Evolutionary conservation across 2,329 filamentous ascomycete genomes (phyloP).

Genomic region (Xylariaceae sp.): DNA sequence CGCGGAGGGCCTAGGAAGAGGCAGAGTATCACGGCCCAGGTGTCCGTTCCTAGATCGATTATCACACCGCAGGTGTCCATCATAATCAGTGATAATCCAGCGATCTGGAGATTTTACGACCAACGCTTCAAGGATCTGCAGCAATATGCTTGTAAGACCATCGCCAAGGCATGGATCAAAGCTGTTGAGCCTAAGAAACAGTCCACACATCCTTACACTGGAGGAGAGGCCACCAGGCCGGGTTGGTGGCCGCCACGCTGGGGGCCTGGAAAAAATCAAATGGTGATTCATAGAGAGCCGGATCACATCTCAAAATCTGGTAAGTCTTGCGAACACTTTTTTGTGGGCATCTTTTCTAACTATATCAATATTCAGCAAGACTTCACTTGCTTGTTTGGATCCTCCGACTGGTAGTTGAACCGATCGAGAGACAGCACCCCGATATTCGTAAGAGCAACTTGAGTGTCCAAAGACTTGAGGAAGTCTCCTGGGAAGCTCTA

Average conservation of each 20-base stretch:
- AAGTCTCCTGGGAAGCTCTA: slow-evolving; percentile 55
- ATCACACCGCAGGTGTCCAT: slow-evolving; percentile 41
- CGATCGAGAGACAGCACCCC: slow-evolving; percentile 45
- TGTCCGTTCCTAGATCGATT: slow-evolving; percentile 35
- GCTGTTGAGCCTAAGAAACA: slow-evolving; percentile 74
- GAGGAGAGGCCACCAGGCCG: slow-evolving; percentile 57
- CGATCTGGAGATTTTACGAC: slow-evolving; percentile 58
- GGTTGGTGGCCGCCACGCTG: slow-evolving; percentile 64
- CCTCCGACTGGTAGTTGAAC: slow-evolving; percentile 52
- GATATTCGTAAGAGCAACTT: slow-evolving; percentile 52
- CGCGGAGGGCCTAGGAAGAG: slow-evolving; percentile 36
- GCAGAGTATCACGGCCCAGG: too few relatives aligned
- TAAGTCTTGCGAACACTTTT: slow-evolving; percentile 39
- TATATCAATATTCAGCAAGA: slow-evolving; percentile 47
- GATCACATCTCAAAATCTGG: slow-evolving; percentile 68
- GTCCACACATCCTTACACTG: slow-evolving; percentile 68
- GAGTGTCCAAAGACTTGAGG: slow-evolving; percentile 53
- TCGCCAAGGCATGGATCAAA: slow-evolving; percentile 74
- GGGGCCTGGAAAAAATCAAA: slow-evolving; percentile 47
- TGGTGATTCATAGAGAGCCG: slow-evolving; percentile 66
- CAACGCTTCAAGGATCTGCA: slow-evolving; percentile 62
- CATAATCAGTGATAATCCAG: slow-evolving; percentile 49
- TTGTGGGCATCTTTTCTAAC: too few relatives aligned
- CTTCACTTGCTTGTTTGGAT: slow-evolving; percentile 58
- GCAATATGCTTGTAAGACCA: slow-evolving; percentile 66